Conservation (phyloP, 148 eudicot species). For the Agrostemma githago region DNA sequence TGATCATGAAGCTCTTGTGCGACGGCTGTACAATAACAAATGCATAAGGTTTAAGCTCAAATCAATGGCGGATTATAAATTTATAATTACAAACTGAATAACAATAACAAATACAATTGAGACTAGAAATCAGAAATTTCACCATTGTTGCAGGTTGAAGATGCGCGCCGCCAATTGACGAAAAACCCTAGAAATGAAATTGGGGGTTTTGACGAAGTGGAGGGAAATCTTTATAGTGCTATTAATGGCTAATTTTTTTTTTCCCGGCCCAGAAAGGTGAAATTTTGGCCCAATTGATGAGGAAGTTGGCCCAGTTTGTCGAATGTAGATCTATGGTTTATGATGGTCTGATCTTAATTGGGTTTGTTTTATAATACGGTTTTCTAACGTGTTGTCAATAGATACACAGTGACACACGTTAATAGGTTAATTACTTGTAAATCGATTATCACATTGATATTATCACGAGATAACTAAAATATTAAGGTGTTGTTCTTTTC, state of each 20-base stretch:
- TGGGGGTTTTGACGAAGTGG: background rate
- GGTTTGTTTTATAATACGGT: too few species aligned
- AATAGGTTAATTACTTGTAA: too few species aligned
- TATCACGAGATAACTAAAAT: too few species aligned
- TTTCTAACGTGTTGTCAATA: too few species aligned
- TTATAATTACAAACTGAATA: too few species aligned
- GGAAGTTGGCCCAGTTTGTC: too few species aligned
- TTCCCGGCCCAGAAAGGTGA: background rate
- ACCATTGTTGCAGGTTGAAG: constrained; percentile 25
- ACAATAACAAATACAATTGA: background rate
- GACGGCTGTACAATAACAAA: constrained; percentile 47
- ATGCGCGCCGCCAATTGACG: constrained; percentile 16
- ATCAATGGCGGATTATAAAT: background rate
- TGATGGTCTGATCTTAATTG: too few species aligned
- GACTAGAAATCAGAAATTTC: background rate
- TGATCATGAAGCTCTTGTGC: constrained; percentile 75
- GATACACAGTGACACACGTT: too few species aligned
- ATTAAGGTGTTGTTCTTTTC: too few species aligned
- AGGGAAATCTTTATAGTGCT: background rate
- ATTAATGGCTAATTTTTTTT: background rate
- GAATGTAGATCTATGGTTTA: too few species aligned
- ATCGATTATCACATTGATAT: too few species aligned
- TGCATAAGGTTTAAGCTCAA: background rate
- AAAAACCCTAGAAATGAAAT: constrained; percentile 9
- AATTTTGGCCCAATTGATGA: too few species aligned